These are phyloP conservation scores for Penicillium sp. DNA, from an alignment of 2,329 filamentous ascomycete species.

Conservation along the genomic window DNA sequence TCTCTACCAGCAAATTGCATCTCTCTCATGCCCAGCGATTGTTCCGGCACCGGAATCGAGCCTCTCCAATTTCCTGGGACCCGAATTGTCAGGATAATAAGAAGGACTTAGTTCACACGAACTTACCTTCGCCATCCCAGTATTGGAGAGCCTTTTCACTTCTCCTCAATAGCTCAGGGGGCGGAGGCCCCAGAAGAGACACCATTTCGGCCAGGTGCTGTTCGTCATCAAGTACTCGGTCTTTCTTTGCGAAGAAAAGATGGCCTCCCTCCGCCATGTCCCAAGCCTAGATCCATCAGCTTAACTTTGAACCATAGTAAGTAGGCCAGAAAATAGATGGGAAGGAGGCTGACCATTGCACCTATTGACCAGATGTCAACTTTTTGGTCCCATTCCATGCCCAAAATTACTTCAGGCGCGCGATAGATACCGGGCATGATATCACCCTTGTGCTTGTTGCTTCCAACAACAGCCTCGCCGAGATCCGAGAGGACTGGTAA, in stretches of 20 bases:
- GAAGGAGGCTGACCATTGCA: slow-evolving; percentile 22
- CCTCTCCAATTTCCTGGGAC: not conserved
- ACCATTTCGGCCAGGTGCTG: slow-evolving; percentile 26
- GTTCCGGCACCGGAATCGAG: not conserved
- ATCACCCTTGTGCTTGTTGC: slow-evolving; percentile 17
- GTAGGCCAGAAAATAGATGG: too few species aligned
- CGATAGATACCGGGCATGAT: slow-evolving; percentile 31
- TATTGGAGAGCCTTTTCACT: slow-evolving; percentile 12
- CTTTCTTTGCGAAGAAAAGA: slow-evolving; percentile 18
- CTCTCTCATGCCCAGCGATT: not conserved
- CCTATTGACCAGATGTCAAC: slow-evolving; percentile 36
- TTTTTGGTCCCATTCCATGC: slow-evolving; percentile 30
- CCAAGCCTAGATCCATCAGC: slow-evolving; percentile 17
- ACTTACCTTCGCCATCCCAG: slow-evolving; percentile 18
- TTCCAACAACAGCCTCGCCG: slow-evolving; percentile 25
- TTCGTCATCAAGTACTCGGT: slow-evolving; percentile 13
- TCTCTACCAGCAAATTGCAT: too few species aligned
- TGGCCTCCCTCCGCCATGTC: slow-evolving; percentile 14
- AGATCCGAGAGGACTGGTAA: slow-evolving; percentile 31
- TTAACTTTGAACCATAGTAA: too few species aligned
- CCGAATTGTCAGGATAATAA: not conserved
- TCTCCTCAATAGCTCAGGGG: slow-evolving; percentile 13
- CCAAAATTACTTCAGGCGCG: slow-evolving; percentile 33
- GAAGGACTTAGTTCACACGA: not conserved
- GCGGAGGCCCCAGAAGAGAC: slow-evolving; percentile 22